Evolutionary conservation across 192 early-diverging fungal genomes (phyloP), one percentile per base, ranked within the genome.

Genomic region (Rhizoclosmatium globosum): DNA sequence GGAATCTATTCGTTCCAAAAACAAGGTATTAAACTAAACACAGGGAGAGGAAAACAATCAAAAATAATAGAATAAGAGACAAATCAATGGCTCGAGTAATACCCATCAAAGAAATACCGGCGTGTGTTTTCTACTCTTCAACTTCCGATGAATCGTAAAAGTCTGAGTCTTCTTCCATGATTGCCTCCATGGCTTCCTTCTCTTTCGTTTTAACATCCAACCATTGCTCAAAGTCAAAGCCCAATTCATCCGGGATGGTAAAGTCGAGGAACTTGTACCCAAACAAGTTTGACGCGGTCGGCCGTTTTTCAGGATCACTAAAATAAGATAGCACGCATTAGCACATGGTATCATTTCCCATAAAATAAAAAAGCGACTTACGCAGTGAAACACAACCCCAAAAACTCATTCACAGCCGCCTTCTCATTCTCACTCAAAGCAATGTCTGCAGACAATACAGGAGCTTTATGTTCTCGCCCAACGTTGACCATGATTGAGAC

Each of bases 341-440:
- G 19, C n/a, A n/a, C n/a, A n/a, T n/a, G n/a, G n/a, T n/a, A 47
- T 17, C 47, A 4, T 13, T 7, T 21, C 39, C 62, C 23, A 39
- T 17, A 42, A 41, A 57, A 15, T 1, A 21, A 72, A 80, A 75
- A 31, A 80, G 43, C 21, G 31, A 38, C 47, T 89, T 86, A 93
- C 85, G 92, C 91, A 31, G 84, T 87, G 86, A 99, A 96, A 74
- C 95, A 96, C 44, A 82, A 69, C 7, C 85, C 84, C 70, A 96
- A 85, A 75, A 98, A 97, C 44, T 93, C 90, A 60, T 90, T 78
- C 15, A 62, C 60, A 62, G 6, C 50, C 6, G 6, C 53, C 21
- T 15, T 21, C 15, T 31, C 31, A 31, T 66, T 65, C 46, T 68
- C 65, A 23, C 46, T n/a, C 44, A n/a, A 23, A 4, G n/a, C 13